Percentiles rank a stretch among this genome's conserved stretches.
Evolutionary conservation across 441 rosid species (phyloP).

Genomic region (Adansonia rubrostipa): DNA sequence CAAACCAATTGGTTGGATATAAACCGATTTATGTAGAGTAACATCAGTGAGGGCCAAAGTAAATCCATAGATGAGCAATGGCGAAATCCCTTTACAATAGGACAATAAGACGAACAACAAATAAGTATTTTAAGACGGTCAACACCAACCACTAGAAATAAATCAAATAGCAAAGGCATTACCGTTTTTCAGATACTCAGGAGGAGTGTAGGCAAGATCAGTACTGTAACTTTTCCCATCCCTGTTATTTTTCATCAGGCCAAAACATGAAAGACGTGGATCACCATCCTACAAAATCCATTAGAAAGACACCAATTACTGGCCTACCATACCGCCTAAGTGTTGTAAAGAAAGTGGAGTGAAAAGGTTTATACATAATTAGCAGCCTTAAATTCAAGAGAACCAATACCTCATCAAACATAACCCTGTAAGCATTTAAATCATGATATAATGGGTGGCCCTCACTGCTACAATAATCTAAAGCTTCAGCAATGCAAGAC

Average conservation of each 20-base stretch:
- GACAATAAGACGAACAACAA: neutral
- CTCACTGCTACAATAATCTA: conserved; percentile 61
- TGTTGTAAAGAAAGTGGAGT: conserved; percentile 16
- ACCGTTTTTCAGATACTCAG: conserved; percentile 73
- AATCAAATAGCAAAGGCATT: conserved; percentile 21
- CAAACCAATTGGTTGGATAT: neutral
- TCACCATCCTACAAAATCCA: conserved; percentile 70
- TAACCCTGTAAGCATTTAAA: conserved; percentile 75
- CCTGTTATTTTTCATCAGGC: conserved; percentile 73
- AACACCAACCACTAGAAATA: neutral
- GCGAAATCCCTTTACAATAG: conserved; percentile 1
- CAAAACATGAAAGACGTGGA: conserved; percentile 87
- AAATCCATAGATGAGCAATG: neutral
- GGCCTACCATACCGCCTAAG: conserved; percentile 6
- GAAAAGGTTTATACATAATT: neutral
- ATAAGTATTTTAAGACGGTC: neutral
- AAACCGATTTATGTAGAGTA: neutral
- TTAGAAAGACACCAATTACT: conserved; percentile 17
- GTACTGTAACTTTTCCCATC: conserved; percentile 74
- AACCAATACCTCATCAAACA: conserved; percentile 73
- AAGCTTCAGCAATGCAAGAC: conserved; percentile 68
- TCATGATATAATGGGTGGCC: conserved; percentile 75
- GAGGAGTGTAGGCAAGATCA: conserved; percentile 74
- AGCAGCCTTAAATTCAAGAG: conserved; percentile 19
- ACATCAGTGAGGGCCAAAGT: neutral